Conservation (phyloP, 2,329 filamentous ascomycete genomes). For the Alternaria ethzedia region DNA sequence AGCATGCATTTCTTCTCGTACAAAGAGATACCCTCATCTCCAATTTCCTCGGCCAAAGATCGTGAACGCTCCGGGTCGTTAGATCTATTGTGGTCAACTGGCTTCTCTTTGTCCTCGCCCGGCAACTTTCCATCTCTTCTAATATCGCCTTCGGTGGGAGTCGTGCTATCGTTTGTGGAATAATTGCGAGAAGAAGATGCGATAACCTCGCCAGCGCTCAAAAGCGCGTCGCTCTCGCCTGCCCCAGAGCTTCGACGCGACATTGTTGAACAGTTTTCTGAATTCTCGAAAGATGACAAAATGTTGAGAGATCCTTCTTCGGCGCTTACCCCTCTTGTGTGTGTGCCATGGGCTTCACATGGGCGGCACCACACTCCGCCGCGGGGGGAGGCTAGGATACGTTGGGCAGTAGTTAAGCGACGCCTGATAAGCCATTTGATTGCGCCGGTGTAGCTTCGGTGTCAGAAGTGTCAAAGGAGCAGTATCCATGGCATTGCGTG, state of each 20-base stretch:
- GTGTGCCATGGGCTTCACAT: constrained; percentile 4
- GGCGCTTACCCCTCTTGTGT: constrained; percentile 6
- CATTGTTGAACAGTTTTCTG: constrained; percentile 1
- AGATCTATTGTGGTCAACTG: not conserved
- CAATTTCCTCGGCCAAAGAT: constrained; percentile 11
- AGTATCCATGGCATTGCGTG: constrained; percentile 7
- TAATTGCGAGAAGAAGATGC: constrained; percentile 15
- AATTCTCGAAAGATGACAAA: not conserved
- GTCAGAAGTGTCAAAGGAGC: constrained; percentile 3
- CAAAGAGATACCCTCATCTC: constrained; percentile 27
- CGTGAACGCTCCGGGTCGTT: constrained; percentile 3
- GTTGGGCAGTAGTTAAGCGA: constrained; percentile 13
- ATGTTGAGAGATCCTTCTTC: not conserved
- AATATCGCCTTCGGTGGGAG: not conserved
- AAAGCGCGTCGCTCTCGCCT: constrained; percentile 7
- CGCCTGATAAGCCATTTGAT: constrained; percentile 12
- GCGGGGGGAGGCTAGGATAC: constrained; percentile 6
- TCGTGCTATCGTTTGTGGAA: constrained; percentile 5
- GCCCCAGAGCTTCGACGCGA: not conserved
- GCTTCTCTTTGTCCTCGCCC: constrained; percentile 3
- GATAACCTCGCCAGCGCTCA: not conserved
- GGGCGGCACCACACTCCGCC: constrained; percentile 1
- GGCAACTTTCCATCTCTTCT: not conserved
- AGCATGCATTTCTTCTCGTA: constrained; percentile 55
- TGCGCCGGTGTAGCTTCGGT: constrained; percentile 5